These are phyloP conservation scores for Xylaria nigripes DNA, from an alignment of 495 filamentous ascomycete species.

Conservation along the genomic window DNA sequence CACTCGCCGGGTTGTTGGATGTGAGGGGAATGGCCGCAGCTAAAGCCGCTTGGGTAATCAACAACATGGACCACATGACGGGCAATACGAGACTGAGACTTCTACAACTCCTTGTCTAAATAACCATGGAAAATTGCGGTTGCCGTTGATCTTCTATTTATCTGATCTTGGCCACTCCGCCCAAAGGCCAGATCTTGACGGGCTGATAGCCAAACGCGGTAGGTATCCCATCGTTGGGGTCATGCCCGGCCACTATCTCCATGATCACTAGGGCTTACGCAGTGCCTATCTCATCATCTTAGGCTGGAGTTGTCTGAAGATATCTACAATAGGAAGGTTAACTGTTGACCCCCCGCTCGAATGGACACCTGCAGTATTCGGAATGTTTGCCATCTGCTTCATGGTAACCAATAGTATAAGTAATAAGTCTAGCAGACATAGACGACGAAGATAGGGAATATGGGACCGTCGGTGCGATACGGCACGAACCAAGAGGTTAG, in stretches of 20 bases:
- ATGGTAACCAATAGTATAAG: too few relatives aligned
- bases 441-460: too few relatives aligned
- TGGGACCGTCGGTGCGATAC: too few relatives aligned
- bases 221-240: neutral
- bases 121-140: neutral
- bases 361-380: neutral
- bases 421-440: too few relatives aligned
- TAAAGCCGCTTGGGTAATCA: conserved; percentile 4
- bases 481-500: too few relatives aligned
- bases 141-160: neutral
- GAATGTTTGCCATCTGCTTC: too few relatives aligned
- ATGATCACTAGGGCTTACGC: neutral
- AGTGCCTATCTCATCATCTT: neutral
- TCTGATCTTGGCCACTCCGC: neutral
- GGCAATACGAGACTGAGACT: neutral
- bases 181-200: neutral
- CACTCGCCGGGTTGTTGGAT: conserved; percentile 15
- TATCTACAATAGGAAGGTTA: neutral
- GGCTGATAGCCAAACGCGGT: neutral
- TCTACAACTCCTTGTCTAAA: neutral
- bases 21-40: conserved; percentile 10
- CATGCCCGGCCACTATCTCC: neutral
- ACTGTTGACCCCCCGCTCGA: neutral
- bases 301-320: neutral
- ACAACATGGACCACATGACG: conserved; percentile 2